Evolutionary conservation across 768 basidiomycete genomes (phyloP).

Genomic region (Naganishia randhawae): DNA sequence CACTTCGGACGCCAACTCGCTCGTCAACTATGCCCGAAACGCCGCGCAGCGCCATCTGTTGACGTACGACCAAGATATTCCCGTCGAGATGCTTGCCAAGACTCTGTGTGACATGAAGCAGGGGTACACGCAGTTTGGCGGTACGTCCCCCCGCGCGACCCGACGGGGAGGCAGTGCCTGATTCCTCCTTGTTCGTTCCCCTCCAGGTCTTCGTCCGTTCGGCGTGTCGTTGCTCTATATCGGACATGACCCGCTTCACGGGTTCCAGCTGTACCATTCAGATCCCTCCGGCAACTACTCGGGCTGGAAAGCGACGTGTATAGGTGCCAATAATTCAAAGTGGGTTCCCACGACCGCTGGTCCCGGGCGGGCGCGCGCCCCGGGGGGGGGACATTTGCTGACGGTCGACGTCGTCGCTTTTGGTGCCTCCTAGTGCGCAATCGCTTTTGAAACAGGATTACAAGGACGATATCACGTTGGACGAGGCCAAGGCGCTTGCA

Average conservation of each 20-base stretch:
- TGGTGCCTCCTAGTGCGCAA: slow-evolving; percentile 64
- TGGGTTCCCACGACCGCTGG: background rate
- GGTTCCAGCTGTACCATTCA: slow-evolving; percentile 96
- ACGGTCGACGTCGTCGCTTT: background rate
- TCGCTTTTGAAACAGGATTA: slow-evolving; percentile 96
- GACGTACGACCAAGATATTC: slow-evolving; percentile 93
- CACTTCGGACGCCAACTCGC: slow-evolving; percentile 94
- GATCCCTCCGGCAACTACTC: slow-evolving; percentile 98
- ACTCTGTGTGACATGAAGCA: slow-evolving; percentile 95
- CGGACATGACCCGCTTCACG: slow-evolving; percentile 91
- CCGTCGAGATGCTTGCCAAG: slow-evolving; percentile 91
- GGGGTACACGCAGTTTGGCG: slow-evolving; percentile 95
- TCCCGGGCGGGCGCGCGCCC: too few relatives aligned
- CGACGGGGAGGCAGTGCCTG: too few relatives aligned
- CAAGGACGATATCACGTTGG: slow-evolving; percentile 85
- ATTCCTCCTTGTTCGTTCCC: background rate
- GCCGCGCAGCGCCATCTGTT: slow-evolving; percentile 85
- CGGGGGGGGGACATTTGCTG: too few relatives aligned
- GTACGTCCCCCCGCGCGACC: slow-evolving; percentile 53
- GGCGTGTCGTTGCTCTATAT: slow-evolving; percentile 96
- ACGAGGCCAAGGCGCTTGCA: slow-evolving; percentile 87
- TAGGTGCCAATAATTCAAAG: slow-evolving; percentile 89
- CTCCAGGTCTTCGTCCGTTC: slow-evolving; percentile 88
- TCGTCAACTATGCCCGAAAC: slow-evolving; percentile 87
- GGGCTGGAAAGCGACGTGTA: slow-evolving; percentile 96